These are phyloP conservation scores for Malassezia dermatis DNA, from an alignment of 1,284 basidiomycete species.

Conservation along the genomic window DNA sequence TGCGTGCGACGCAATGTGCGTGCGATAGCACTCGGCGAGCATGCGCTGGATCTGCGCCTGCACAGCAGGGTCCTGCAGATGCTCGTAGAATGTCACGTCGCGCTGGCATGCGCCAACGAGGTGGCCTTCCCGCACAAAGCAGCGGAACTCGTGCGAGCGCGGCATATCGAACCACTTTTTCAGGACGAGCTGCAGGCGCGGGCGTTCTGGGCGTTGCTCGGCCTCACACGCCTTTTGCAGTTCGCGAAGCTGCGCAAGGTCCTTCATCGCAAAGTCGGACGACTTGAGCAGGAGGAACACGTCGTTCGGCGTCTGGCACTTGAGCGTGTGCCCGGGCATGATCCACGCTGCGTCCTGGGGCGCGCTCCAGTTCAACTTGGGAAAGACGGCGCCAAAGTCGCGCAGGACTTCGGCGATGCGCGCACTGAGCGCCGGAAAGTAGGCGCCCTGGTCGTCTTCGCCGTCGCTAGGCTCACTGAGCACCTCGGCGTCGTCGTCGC, in stretches of 20 bases:
- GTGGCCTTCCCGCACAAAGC: slow-evolving; percentile 21
- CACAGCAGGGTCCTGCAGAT: slow-evolving; percentile 54
- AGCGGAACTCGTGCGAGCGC: slow-evolving; percentile 52
- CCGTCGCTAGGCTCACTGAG: slow-evolving; percentile 45
- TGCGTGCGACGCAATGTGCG: neutral
- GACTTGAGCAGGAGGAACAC: slow-evolving; percentile 87
- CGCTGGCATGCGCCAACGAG: slow-evolving; percentile 69
- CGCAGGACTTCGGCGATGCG: slow-evolving; percentile 61
- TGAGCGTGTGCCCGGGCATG: slow-evolving; percentile 71
- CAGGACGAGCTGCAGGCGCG: slow-evolving; percentile 60
- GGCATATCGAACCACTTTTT: slow-evolving; percentile 84
- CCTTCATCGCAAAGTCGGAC: slow-evolving; percentile 77
- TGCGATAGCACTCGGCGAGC: neutral
- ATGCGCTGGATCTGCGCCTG: slow-evolving; percentile 55
- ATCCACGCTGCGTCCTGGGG: slow-evolving; percentile 83
- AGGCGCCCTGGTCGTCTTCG: slow-evolving; percentile 49
- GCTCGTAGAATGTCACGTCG: slow-evolving; percentile 70
- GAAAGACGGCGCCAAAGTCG: slow-evolving; percentile 69
- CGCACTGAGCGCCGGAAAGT: slow-evolving; percentile 56
- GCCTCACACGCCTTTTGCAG: slow-evolving; percentile 8
- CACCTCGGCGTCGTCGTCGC: slow-evolving; percentile 52
- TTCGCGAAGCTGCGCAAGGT: slow-evolving; percentile 54
- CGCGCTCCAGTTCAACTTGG: slow-evolving; percentile 55
- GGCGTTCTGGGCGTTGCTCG: neutral
- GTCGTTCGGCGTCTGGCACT: slow-evolving; percentile 75